Evolutionary conservation across 78 protist genomes (phyloP), one percentile per base, ranked within the genome.

Genomic region (Cavenderia fasciculata): DNA sequence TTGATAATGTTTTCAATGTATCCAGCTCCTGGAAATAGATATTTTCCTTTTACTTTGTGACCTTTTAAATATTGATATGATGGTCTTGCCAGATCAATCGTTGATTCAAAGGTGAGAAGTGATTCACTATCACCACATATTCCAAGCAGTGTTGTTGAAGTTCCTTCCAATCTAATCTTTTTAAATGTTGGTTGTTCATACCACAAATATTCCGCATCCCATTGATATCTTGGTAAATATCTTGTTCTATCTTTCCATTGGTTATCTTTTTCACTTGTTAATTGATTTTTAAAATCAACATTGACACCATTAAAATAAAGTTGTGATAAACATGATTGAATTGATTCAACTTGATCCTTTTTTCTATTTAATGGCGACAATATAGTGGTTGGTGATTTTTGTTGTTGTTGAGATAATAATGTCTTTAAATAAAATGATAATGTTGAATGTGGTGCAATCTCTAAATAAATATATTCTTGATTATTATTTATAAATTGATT

Each of bases 381-480:
- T 10, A 57, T 36, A 23, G 49, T 11, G 14, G 14, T 49, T 12
- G 3, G 56, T 31, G 0, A 33, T 21, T 4, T 18, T 59, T n/a
- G 73, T 25, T 23, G 19, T 10, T 59, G 38, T 14, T 36, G 66
- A 23, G 1, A 1, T 33, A 51, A 19, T 59, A 41, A 23, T 2
- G 27, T 44, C n/a, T 63, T 63, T 4, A 63, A 18, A n/a, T 87
- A 87, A 46, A 68, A 57, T 12, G 69, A 0, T 18, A 82, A 29
- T 7, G 74, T 38, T 23, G 88, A 41, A 44, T 82, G 88, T 43
- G 88, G 88, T 43, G 88, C 52, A 1, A 82, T 21, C 31, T 82
- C 88, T 14, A 82, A 3, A 23, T 27, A 57, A 23, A 57, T 57
- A n/a, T 56, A 73, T 6, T 57, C 63, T 23, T 57, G 41, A n/a